Base-by-base conservation (phyloP, 768 basidiomycete genomes). In the Lentinus brumalis region DNA sequence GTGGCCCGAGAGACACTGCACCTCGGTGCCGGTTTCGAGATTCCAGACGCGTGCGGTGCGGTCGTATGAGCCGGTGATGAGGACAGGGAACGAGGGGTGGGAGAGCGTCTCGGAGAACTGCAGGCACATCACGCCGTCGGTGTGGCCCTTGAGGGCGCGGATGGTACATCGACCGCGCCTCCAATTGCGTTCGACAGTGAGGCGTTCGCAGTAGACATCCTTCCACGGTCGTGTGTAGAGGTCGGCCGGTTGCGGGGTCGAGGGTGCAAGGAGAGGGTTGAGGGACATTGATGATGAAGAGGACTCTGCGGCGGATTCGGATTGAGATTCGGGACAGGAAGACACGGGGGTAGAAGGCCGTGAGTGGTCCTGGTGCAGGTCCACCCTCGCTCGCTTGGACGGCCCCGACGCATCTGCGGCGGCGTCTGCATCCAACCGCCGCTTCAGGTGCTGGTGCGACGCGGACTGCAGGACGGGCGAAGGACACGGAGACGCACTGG, bases 61-160 rank as follows among this genome's bases (percentile, higher is more conserved):
- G 70, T 99, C 97, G 75, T 97, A 98, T 2, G 95, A 97, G 30
- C 97, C 97, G 2, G 97, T 96, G 79, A 99, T 95, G 56, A 99
- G 87, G 63, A 99, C 86, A 6, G 96, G 95, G 69, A 95, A 97
- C 8, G 86, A 79, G 8, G 93, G 91, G 72, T 94, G 88, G 1
- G 83, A 77, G 10, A 96, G 79, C 5, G 86, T 87, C 73, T 97
- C 96, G 71, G 82, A 88, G 72, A 95, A 96, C 70, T 99, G 97
- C 4, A 99, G 83, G 73, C 96, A 98, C 91, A 98, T 96, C 69
- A 99, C 86, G 62, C 95, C 93, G 69, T 98, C 93, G 7, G 92
- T 89, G 75, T 99, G 97, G 6, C 97, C 97, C 67, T 90, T 88
- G 57, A 98, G 80, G 0, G 88, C 92, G 50, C 89, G 89, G 40